These are phyloP conservation scores for Fusarium guadeloupense DNA, from an alignment of 2,329 filamentous ascomycete species.

Conservation along the genomic window DNA sequence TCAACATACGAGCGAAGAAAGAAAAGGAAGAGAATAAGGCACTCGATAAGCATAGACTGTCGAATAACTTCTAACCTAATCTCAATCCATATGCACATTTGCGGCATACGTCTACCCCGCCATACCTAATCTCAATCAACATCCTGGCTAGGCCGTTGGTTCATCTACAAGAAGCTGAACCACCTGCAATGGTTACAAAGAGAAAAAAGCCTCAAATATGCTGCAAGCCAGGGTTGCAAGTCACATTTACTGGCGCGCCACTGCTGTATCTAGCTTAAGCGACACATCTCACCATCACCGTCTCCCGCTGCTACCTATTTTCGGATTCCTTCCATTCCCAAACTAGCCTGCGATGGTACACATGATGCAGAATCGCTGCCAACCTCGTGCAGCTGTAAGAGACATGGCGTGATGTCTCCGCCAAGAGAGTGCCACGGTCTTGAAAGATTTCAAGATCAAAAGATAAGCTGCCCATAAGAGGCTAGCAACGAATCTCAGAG, in stretches of 20 bases:
- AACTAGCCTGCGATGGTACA: neutral
- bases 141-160: slow-evolving; percentile 2
- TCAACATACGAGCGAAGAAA: neutral
- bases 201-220: too few species aligned
- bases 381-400: neutral
- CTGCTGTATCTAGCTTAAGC: neutral
- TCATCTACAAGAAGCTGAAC: slow-evolving; percentile 4
- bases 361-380: slow-evolving; percentile 1
- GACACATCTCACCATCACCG: neutral
- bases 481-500: neutral
- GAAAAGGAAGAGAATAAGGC: neutral
- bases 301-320: neutral
- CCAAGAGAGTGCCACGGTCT: neutral
- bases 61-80: neutral
- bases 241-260: slow-evolving; percentile 1
- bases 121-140: neutral
- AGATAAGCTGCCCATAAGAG: neutral
- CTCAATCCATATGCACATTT: neutral
- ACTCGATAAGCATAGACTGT: neutral
- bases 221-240: slow-evolving; percentile 6
- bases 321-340: neutral
- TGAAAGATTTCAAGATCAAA: neutral
- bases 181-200: too few species aligned
- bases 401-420: slow-evolving; percentile 13
- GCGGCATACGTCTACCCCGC: neutral